Base-by-base conservation (phyloP, 345 rosid species). In the Citrus mangshanensis region DNA sequence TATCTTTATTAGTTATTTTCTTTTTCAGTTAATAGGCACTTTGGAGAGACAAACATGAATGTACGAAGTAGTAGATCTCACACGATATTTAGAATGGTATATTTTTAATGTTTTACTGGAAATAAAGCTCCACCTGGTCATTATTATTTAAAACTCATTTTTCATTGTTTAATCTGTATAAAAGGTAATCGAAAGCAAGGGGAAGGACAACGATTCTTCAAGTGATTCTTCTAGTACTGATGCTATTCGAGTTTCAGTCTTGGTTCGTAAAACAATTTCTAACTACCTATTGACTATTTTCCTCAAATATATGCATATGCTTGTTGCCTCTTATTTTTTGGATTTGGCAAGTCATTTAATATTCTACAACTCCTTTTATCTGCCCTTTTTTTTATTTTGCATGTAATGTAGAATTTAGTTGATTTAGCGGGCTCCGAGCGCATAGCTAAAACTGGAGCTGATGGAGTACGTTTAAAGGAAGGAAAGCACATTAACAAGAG, bases 21-120 rank as follows among this genome's bases (percentile, higher is more conserved):
- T 30, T 63, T 70, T 60, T 74, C 79, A 94, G 99, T 80, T 78
- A 91, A 94, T 85, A 87, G 99, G 81, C 97, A 94, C 81, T 96
- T 96, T 80, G 97, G 98, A 0, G 97, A 91, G 91, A 94, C 99
- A 81, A 96, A 93, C 83, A 96, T 96, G 98, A 94, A 94, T 80
- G 90, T 87, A 78, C 91, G 94, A 28, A 96, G 98, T 85, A 94
- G 99, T 84, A 94, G 98, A 80, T 96, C 99, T 30, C 99, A 96
- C 88, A 93, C 98, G 12, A 93, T 96, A 81, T 94, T 96, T 77
- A 89, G 98, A 89, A 96, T 91, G 99, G 99, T 96, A 90, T 14
- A 76, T 18, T 72, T 66, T 21, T 80, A 34, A 40, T n/a, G 24
- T 67, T 34, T 46, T 63, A 8, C 40, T 30, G 28, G 71, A 65